These are phyloP conservation scores for Plantago major DNA, from an alignment of 257 asterid species.

Conservation along the genomic window DNA sequence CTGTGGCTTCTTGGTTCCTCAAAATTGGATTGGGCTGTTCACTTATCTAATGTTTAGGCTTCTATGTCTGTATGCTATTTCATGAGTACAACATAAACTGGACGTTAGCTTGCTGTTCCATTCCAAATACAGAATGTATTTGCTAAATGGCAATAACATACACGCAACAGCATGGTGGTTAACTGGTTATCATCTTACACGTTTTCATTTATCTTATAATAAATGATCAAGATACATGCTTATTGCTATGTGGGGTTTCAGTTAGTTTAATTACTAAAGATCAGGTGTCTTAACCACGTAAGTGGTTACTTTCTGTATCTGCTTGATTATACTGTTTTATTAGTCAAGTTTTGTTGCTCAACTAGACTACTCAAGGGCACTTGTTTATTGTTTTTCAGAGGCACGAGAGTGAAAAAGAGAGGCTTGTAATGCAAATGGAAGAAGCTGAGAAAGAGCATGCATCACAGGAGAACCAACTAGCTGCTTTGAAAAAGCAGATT, in stretches of 20 bases:
- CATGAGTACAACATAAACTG: too few species aligned
- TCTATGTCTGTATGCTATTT: too few species aligned
- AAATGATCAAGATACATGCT: not conserved
- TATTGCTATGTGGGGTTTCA: not conserved
- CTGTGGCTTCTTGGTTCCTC: too few species aligned
- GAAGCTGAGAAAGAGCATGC: conserved; percentile 71
- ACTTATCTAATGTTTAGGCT: too few species aligned
- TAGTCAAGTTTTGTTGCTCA: conserved; percentile 5
- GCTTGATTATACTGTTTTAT: conserved; percentile 6
- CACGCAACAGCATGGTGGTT: too few species aligned
- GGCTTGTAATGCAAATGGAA: conserved; percentile 91
- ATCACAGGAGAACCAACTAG: conserved; percentile 62
- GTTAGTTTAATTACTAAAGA: not conserved
- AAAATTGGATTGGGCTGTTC: too few species aligned
- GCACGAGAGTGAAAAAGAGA: conserved; percentile 77
- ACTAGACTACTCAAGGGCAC: conserved; percentile 8
- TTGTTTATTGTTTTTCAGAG: conserved; percentile 39
- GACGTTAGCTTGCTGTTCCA: too few species aligned
- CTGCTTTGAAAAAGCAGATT: conserved; percentile 50
- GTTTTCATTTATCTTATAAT: conserved; percentile 4
- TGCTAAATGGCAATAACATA: not conserved
- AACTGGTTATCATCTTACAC: conserved; percentile 8
- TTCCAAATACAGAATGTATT: too few species aligned
- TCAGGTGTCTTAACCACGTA: not conserved
- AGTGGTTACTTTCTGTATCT: not conserved